Evolutionary conservation across 208 protist genomes (phyloP), one percentile per base, ranked within the genome.

Genomic region (Trypanosoma avium): DNA sequence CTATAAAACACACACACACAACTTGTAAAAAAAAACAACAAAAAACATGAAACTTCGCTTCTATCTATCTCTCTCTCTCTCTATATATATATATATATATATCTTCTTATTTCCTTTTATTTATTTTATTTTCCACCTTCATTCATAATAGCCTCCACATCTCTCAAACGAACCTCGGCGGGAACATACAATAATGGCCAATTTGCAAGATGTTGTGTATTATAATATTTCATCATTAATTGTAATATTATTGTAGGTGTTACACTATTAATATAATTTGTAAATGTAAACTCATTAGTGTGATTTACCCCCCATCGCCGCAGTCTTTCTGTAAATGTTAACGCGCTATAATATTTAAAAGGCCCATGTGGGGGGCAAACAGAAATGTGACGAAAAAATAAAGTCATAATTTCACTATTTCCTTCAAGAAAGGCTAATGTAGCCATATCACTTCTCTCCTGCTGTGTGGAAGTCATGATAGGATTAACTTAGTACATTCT

Each of bases 101-200:
- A n/a, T n/a, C n/a, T n/a, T n/a, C n/a, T n/a, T n/a, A n/a, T 3
- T 45, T n/a, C 47, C 46, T 24, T 9, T 35, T 22, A 9, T 21
- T 17, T 22, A 3, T 30, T 10, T 29, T n/a, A 29, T 17, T 36
- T 54, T 43, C 3, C 67, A 58, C 26, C n/a, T n/a, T 56, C 54
- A 50, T 71, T 69, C 32, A 78, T 61, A 13, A 90, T 63, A 4
- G 59, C 46, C 32, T 78, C 68, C 52, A 93, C 73, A 47, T 93
- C 86, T n/a, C 60, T 67, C 35, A 60, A 35, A 46, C 70, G 80
- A 47, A 93, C 73, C 69, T 89, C 77, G 9, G 80, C 79, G n/a
- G 82, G 82, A 17, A 90, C 86, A 66, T 93, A 93, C 3, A 90
- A 61, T 33, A 90, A 72, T 61, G 83, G 81, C 81, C 86, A 93